A percentile compares a stretch with the other conserved stretches of the same genome.
These are phyloP conservation scores for Fusarium luffae DNA, from an alignment of 2,329 filamentous ascomycete species.

Conservation along the genomic window DNA sequence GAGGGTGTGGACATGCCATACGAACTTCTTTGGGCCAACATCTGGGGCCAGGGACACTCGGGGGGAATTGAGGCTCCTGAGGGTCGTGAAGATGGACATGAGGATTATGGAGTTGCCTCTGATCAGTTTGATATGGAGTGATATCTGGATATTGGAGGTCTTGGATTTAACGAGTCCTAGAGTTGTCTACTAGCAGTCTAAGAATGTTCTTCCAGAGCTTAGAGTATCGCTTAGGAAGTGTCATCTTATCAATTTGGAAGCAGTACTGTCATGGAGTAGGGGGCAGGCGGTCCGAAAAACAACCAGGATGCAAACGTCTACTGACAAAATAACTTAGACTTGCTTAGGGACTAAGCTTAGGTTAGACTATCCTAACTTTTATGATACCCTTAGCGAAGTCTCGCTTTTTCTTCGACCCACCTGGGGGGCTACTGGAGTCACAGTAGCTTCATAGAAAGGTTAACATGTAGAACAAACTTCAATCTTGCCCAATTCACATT, in stretches of 20 bases:
- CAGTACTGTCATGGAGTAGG: too few relatives aligned
- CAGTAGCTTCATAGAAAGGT: neutral
- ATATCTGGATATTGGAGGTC: too few relatives aligned
- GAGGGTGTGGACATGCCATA: neutral
- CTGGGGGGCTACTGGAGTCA: neutral
- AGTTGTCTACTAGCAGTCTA: neutral
- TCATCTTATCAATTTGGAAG: neutral
- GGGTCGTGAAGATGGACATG: neutral
- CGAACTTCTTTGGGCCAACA: neutral
- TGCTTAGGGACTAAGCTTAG: too few relatives aligned
- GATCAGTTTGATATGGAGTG: neutral
- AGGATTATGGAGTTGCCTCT: rapidly evolving
- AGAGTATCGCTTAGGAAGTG: too few relatives aligned
- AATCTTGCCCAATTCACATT: neutral
- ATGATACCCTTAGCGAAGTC: too few relatives aligned
- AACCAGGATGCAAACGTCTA: too few relatives aligned
- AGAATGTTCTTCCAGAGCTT: neutral
- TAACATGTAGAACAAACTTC: neutral
- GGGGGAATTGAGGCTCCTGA: too few relatives aligned
- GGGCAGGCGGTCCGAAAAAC: too few relatives aligned
- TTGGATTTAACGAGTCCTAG: neutral
- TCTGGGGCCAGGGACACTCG: neutral
- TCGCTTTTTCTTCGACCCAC: too few relatives aligned
- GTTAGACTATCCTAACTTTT: too few relatives aligned
- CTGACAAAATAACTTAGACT: too few relatives aligned